These are phyloP conservation scores for Gaeumannomyces sp. DNA, from an alignment of 2,329 filamentous ascomycete genomes.

Conservation along the genomic window DNA sequence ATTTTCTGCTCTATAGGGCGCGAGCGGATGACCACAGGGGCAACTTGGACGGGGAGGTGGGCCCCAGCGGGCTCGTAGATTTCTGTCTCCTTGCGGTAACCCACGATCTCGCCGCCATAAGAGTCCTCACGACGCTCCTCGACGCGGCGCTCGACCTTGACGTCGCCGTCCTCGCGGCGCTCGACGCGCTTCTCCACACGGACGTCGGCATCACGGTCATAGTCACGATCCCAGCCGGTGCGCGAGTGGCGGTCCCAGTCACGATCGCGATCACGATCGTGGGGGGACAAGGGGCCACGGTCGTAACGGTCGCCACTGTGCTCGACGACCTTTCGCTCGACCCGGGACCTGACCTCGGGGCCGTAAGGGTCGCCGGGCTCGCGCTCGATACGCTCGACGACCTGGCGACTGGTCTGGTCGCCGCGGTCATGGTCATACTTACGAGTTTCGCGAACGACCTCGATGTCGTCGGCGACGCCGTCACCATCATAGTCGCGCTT, in stretches of 20 bases:
- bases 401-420: constrained; percentile 17
- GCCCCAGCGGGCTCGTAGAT: constrained; percentile 48
- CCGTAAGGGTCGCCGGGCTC: constrained; percentile 15
- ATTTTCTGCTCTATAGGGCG: constrained; percentile 52
- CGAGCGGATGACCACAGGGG: constrained; percentile 52
- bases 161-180: constrained; percentile 41
- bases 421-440: constrained; percentile 17
- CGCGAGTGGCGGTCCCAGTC: constrained; percentile 13
- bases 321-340: constrained; percentile 24
- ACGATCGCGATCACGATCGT: constrained; percentile 23
- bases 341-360: constrained; percentile 17
- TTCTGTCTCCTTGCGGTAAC: constrained; percentile 56
- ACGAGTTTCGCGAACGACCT: constrained; percentile 15
- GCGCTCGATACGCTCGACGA: constrained; percentile 22
- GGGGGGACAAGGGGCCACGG: constrained; percentile 14
- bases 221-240: constrained; percentile 26
- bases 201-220: constrained; percentile 32
- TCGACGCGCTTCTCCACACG: constrained; percentile 36
- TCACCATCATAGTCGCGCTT: constrained; percentile 24
- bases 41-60: constrained; percentile 28
- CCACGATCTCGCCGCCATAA: constrained; percentile 45
- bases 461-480: constrained; percentile 8
- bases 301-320: constrained; percentile 29
- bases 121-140: constrained; percentile 43
- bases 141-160: constrained; percentile 48